A percentile compares a stretch with the other conserved stretches of the same genome.
These are phyloP conservation scores for Sesbania bispinosa DNA, from an alignment of 306 rosid species.

Conservation along the genomic window DNA sequence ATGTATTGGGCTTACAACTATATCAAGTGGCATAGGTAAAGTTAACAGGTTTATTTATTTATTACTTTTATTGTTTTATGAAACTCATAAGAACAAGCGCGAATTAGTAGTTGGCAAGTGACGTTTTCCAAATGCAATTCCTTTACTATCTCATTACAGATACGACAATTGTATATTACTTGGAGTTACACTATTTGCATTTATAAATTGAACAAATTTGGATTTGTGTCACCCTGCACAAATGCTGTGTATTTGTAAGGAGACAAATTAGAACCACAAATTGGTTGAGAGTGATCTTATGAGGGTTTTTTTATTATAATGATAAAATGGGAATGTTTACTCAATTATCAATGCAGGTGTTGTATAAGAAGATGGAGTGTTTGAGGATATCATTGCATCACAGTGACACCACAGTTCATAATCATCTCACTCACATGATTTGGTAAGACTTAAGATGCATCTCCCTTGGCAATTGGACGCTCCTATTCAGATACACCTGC, in stretches of 20 bases:
- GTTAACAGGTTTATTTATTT: neutral
- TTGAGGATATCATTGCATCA: conserved; percentile 21
- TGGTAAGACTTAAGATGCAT: neutral
- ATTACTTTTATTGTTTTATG: neutral
- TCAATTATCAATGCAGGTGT: neutral
- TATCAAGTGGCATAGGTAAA: neutral
- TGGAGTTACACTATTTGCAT: neutral
- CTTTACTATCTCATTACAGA: neutral
- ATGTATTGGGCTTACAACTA: neutral
- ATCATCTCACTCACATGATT: neutral
- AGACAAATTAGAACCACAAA: neutral
- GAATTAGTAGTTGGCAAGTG: neutral
- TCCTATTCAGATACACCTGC: neutral
- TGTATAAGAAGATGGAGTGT: neutral
- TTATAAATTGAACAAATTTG: neutral
- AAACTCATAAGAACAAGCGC: neutral
- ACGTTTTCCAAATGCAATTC: neutral
- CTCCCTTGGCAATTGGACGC: neutral
- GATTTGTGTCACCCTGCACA: neutral
- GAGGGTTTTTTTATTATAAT: neutral
- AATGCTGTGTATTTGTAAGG: neutral
- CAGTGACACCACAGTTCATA: neutral
- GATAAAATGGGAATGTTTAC: neutral
- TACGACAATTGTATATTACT: neutral
- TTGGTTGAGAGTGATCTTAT: neutral